These are phyloP conservation scores for Penicillium pancosmium DNA, from an alignment of 495 filamentous ascomycete species.

Conservation along the genomic window DNA sequence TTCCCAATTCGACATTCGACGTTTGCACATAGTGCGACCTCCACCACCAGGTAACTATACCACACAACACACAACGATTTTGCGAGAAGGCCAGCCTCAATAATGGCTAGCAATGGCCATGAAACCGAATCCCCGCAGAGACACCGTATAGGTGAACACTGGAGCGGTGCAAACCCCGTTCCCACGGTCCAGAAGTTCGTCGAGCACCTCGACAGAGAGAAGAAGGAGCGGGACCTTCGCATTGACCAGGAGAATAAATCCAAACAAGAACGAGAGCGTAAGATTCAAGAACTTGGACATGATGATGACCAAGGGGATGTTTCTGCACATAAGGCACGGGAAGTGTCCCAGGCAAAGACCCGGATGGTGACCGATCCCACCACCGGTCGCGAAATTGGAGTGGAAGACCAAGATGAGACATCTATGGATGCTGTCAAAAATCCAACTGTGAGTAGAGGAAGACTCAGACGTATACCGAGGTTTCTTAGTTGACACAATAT, in stretches of 20 bases:
- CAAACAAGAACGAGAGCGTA: slow-evolving; percentile 34
- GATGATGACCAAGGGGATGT: slow-evolving; percentile 41
- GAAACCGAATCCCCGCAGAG: slow-evolving; percentile 23
- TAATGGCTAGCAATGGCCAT: not conserved
- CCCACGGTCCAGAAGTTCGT: slow-evolving; percentile 88
- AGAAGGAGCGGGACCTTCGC: slow-evolving; percentile 69
- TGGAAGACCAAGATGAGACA: slow-evolving; percentile 74
- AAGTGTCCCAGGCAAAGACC: slow-evolving; percentile 52
- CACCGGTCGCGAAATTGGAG: slow-evolving; percentile 82
- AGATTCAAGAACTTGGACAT: slow-evolving; percentile 41
- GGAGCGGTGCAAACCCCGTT: slow-evolving; percentile 65
- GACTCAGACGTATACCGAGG: not conserved
- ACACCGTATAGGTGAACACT: slow-evolving; percentile 44
- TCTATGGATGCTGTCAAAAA: slow-evolving; percentile 73
- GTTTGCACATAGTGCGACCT: not conserved
- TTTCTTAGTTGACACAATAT: not conserved
- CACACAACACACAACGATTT: not conserved
- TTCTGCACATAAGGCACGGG: slow-evolving; percentile 40
- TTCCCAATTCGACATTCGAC: not conserved
- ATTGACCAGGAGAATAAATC: slow-evolving; percentile 56
- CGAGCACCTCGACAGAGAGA: slow-evolving; percentile 73
- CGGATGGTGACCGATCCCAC: slow-evolving; percentile 84
- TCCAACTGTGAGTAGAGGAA: slow-evolving; percentile 54
- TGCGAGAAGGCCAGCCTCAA: not conserved
- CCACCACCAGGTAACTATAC: not conserved